Evolutionary conservation across 2,329 filamentous ascomycete species (phyloP), one percentile per base, ranked within the genome.

Genomic region (Pestalotiopsis sp.): DNA sequence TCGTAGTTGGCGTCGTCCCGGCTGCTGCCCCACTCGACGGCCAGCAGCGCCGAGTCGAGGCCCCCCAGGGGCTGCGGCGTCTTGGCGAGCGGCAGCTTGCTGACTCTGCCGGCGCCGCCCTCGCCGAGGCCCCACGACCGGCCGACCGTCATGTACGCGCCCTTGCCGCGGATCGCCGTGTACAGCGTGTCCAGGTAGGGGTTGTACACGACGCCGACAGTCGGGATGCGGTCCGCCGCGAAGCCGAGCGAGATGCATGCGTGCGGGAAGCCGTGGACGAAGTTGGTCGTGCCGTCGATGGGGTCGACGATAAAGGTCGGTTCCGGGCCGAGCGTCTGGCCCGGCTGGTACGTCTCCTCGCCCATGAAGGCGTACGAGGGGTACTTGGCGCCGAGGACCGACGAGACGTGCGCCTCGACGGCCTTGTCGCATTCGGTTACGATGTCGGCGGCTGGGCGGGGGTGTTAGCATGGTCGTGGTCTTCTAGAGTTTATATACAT

Each of bases 291-390:
- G 76, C 92, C 93, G 81, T 95, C 93, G 74, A 95, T 94, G 59
- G 93, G 93, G 78, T 95, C 93, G 72, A 93, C 90, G 76, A 95
- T 87, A 81, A 95, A 95, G 58, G 93, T 95, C 1, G 93, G 92
- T 17, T 86, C 86, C 38, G 85, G 79, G 0, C 89, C 91, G 61
- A 95, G 83, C 58, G 80, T 82, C 70, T 84, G 83, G 74, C 92
- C 92, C 1, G 91, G 87, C 71, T 89, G 84, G 82, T 93, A 92
- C 36, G 92, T 94, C 81, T 95, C 92, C 77, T 93, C 92, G 76
- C 92, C 92, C 78, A 94, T 89, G 79, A 93, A 93, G 72, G 84
- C 79, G 75, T 87, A 87, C 70, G 77, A 72, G 1, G 90, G 90
- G 77, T 89, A 91, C 20, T 82, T 78, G 17, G 79, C 71, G 3